Evolutionary conservation across 2,329 filamentous ascomycete species (phyloP).

Genomic region (Sclerotinia subarctica): DNA sequence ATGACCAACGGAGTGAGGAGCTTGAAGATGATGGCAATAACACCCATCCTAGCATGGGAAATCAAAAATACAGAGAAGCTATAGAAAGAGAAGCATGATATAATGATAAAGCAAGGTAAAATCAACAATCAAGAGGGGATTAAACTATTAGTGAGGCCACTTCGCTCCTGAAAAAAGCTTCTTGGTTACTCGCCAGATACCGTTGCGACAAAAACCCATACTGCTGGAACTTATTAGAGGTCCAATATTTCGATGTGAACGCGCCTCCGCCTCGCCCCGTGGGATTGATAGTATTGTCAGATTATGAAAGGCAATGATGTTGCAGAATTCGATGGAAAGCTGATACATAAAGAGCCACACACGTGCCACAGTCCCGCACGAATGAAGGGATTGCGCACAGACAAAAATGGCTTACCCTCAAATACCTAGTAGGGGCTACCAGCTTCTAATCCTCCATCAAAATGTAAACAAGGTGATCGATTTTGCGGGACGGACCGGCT

Average conservation of each 20-base stretch:
- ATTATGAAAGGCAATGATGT: background rate
- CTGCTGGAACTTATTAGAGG: background rate
- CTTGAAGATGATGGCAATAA: background rate
- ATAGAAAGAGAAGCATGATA: background rate
- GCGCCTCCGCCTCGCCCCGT: background rate
- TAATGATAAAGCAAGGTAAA: too few species aligned
- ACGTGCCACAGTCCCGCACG: background rate
- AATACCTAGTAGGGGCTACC: background rate
- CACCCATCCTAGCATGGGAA: background rate
- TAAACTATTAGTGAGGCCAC: too few species aligned
- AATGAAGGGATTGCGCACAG: background rate
- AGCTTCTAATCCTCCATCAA: background rate
- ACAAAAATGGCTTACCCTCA: background rate
- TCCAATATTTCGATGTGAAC: background rate
- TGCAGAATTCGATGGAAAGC: background rate
- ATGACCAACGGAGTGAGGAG: background rate
- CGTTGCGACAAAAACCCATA: background rate
- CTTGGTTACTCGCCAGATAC: background rate
- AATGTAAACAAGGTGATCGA: background rate
- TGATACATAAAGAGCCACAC: background rate
- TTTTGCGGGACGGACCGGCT: background rate
- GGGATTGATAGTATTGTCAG: background rate
- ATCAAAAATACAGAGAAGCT: background rate
- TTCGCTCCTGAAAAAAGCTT: background rate
- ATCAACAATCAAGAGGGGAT: background rate